A percentile compares a stretch with the other conserved stretches of the same genome.
phyloP scores from a whole-genome alignment of 176 grass and related monocot species.

The Olyra latifolia region DNA sequence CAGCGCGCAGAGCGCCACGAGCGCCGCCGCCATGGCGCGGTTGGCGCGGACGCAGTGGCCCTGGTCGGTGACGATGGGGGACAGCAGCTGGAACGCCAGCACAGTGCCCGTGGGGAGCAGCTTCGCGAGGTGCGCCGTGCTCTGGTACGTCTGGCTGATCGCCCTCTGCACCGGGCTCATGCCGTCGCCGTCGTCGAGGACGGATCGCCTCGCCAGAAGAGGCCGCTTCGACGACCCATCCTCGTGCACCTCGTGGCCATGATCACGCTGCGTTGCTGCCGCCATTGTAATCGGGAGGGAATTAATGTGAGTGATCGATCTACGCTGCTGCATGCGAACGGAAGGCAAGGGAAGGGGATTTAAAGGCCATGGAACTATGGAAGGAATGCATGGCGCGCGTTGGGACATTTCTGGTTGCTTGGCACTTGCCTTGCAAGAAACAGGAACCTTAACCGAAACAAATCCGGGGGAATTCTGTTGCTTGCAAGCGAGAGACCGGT shows the following conservation, averaged over 20 bases:
- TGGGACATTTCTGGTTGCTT: slow-evolving; percentile 7
- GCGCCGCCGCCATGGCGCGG: slow-evolving; percentile 47
- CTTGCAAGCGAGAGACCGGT: slow-evolving; percentile 15
- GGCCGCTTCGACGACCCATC: slow-evolving; percentile 34
- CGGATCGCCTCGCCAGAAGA: slow-evolving; percentile 44
- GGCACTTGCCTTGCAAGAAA: slow-evolving; percentile 59
- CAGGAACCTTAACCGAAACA: slow-evolving; percentile 27
- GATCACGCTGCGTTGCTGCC: not conserved
- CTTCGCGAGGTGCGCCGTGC: slow-evolving; percentile 73
- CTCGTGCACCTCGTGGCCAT: not conserved
- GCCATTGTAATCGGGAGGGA: not conserved
- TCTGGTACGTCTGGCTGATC: slow-evolving; percentile 76
- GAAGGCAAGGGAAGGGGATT: not conserved
- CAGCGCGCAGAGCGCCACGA: slow-evolving; percentile 68
- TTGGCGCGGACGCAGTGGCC: slow-evolving; percentile 53
- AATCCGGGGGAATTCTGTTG: slow-evolving; percentile 15
- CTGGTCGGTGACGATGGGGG: slow-evolving; percentile 53
- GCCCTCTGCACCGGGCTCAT: slow-evolving; percentile 55
- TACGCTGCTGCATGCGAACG: not conserved
- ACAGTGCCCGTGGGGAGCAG: slow-evolving; percentile 86
- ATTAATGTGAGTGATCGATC: not conserved
- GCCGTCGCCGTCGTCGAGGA: not conserved
- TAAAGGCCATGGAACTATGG: not conserved
- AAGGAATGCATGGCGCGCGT: not conserved
- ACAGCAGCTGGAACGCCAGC: slow-evolving; percentile 77